Evolutionary conservation across 805 yeast species (phyloP).

Genomic region (Ogataea populi-albae): DNA sequence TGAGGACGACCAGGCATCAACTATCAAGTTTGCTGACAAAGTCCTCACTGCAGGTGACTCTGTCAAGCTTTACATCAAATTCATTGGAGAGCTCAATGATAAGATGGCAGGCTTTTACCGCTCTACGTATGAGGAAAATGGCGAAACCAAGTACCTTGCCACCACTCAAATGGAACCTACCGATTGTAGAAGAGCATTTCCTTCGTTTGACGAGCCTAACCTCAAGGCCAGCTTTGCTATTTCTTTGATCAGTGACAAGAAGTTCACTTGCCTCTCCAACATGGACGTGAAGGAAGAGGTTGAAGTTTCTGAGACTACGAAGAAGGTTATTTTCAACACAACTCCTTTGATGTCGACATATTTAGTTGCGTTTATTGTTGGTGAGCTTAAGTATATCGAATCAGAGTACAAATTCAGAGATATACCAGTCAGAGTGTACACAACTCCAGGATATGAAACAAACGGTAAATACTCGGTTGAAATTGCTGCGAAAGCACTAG

Average conservation of each 20-base stretch:
- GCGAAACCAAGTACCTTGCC: constrained; percentile 42
- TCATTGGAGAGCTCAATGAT: constrained; percentile 45
- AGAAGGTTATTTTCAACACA: constrained; percentile 39
- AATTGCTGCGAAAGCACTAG: constrained; percentile 51
- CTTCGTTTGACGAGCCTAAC: constrained; percentile 57
- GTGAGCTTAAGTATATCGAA: constrained; percentile 55
- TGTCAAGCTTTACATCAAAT: constrained; percentile 35
- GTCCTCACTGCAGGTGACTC: constrained; percentile 30
- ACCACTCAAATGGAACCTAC: constrained; percentile 64
- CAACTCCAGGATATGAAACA: constrained; percentile 47
- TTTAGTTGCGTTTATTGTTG: constrained; percentile 56
- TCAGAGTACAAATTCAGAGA: constrained; percentile 43
- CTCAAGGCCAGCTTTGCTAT: constrained; percentile 56
- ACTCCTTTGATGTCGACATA: constrained; percentile 58
- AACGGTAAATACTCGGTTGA: constrained; percentile 48
- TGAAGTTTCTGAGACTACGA: constrained; percentile 13
- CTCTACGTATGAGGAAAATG: constrained; percentile 46
- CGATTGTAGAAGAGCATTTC: constrained; percentile 58
- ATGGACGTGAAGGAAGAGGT: constrained; percentile 39
- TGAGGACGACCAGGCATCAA: constrained; percentile 60
- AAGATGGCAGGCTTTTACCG: constrained; percentile 60
- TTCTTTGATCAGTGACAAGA: constrained; percentile 34
- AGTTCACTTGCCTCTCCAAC: constrained; percentile 45
- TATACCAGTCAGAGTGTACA: constrained; percentile 51
- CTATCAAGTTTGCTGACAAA: constrained; percentile 52